phyloP scores from a whole-genome alignment of 2,329 filamentous ascomycete species.

The Massarina eburnea region DNA sequence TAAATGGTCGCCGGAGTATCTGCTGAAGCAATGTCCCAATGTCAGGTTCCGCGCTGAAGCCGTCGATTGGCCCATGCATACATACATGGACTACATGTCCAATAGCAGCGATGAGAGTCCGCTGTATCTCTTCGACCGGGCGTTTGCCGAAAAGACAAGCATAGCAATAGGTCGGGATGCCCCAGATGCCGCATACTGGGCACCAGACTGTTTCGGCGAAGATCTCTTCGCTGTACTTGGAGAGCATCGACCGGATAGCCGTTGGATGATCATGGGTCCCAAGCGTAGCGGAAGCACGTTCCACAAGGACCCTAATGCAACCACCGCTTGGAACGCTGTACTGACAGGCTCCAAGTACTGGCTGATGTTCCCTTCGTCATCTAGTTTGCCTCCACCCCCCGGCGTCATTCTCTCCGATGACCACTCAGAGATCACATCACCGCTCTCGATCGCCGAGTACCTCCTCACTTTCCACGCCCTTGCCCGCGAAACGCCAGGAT shows the following conservation, averaged over 20 bases:
- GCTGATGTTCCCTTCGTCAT: slow-evolving; percentile 90
- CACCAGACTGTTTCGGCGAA: slow-evolving; percentile 79
- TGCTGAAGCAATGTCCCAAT: slow-evolving; percentile 65
- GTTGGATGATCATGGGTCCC: slow-evolving; percentile 92
- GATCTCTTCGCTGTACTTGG: slow-evolving; percentile 83
- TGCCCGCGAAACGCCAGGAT: slow-evolving; percentile 74
- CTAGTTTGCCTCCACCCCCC: slow-evolving; percentile 67
- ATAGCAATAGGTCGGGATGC: slow-evolving; percentile 62
- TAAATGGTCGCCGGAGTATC: slow-evolving; percentile 70
- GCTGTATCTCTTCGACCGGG: slow-evolving; percentile 86
- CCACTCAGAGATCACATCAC: slow-evolving; percentile 89
- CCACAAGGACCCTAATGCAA: slow-evolving; percentile 77
- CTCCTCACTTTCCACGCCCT: slow-evolving; percentile 84
- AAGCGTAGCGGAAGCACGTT: slow-evolving; percentile 88
- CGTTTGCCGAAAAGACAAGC: slow-evolving; percentile 83
- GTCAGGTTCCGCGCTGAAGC: slow-evolving; percentile 84
- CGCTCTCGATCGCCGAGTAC: slow-evolving; percentile 96
- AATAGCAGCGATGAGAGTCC: slow-evolving; percentile 83
- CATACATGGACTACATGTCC: slow-evolving; percentile 80
- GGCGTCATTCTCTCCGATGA: slow-evolving; percentile 89
- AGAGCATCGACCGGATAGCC: slow-evolving; percentile 76
- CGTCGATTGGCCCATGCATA: slow-evolving; percentile 86
- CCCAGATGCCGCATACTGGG: slow-evolving; percentile 67
- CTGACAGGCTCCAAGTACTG: slow-evolving; percentile 91
- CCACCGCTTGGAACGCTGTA: slow-evolving; percentile 92